Conservation (phyloP, 768 basidiomycete species). For the Sutorius australiensis region DNA sequence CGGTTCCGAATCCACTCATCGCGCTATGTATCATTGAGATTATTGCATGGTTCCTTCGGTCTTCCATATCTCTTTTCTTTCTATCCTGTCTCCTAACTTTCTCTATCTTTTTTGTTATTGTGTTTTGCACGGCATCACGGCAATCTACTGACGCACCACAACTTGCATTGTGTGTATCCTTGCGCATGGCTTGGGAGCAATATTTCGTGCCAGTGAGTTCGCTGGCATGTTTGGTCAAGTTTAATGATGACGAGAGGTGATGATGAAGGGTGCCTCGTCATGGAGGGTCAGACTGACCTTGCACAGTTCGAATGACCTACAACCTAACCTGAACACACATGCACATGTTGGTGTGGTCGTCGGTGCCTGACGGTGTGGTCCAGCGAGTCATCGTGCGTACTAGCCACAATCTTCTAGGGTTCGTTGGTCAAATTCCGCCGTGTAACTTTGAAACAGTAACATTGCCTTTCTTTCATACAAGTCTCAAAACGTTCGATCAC, state of each 20-base stretch:
- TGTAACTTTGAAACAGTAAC: too few species aligned
- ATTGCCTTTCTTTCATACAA: too few species aligned
- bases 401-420: too few species aligned
- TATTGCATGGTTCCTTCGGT: conserved; percentile 19
- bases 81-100: not conserved
- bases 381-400: too few species aligned
- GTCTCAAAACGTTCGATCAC: too few species aligned
- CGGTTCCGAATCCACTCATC: conserved; percentile 16
- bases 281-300: too few species aligned
- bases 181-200: not conserved
- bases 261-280: too few species aligned
- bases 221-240: not conserved
- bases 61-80: not conserved
- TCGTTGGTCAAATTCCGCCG: too few species aligned
- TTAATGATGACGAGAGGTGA: not conserved
- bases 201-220: not conserved
- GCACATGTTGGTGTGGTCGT: too few species aligned
- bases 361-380: too few species aligned
- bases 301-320: too few species aligned
- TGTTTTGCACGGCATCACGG: conserved; percentile 10
- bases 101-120: not conserved
- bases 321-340: too few species aligned
- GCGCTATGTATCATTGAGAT: conserved; percentile 30
- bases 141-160: conserved; percentile 16
- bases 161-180: not conserved